Evolutionary conservation across 2,329 filamentous ascomycete species (phyloP).

Genomic region (Tolypocladium inflatum): DNA sequence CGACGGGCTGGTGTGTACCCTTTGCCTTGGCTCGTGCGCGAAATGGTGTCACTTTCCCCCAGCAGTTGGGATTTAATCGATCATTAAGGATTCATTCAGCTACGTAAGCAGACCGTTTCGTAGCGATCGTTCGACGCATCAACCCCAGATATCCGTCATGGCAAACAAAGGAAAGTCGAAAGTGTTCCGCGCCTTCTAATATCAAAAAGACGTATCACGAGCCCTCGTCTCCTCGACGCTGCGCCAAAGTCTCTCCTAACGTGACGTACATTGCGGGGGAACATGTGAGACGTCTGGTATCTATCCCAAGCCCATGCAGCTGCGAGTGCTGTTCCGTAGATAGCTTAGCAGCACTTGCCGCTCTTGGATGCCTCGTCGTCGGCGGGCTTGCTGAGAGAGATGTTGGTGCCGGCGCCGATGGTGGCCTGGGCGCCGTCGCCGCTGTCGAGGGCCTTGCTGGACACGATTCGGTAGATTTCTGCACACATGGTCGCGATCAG

Average conservation of each 20-base stretch:
- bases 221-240: constrained; percentile 22
- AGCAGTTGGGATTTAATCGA: constrained; percentile 4
- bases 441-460: constrained; percentile 90
- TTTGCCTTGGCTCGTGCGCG: not conserved
- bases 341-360: constrained; percentile 68
- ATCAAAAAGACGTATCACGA: constrained; percentile 26
- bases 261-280: constrained; percentile 21
- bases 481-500: constrained; percentile 7
- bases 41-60: not conserved
- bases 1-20: not conserved
- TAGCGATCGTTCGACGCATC: constrained; percentile 28
- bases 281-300: constrained; percentile 24
- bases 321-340: constrained; percentile 12
- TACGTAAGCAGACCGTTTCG: constrained; percentile 26
- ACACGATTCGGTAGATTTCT: constrained; percentile 99
- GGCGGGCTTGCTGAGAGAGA: constrained; percentile 78
- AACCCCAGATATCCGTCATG: constrained; percentile 25
- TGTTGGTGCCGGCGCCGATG: constrained; percentile 70
- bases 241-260: constrained; percentile 19
- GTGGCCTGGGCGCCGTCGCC: constrained; percentile 74
- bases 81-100: constrained; percentile 28
- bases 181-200: constrained; percentile 30
- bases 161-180: constrained; percentile 29
- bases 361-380: constrained; percentile 67
- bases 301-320: constrained; percentile 17